Percentiles rank a stretch among this genome's conserved stretches.
phyloP scores from a whole-genome alignment of 305 asterid species.

The Rubia balearica region DNA sequence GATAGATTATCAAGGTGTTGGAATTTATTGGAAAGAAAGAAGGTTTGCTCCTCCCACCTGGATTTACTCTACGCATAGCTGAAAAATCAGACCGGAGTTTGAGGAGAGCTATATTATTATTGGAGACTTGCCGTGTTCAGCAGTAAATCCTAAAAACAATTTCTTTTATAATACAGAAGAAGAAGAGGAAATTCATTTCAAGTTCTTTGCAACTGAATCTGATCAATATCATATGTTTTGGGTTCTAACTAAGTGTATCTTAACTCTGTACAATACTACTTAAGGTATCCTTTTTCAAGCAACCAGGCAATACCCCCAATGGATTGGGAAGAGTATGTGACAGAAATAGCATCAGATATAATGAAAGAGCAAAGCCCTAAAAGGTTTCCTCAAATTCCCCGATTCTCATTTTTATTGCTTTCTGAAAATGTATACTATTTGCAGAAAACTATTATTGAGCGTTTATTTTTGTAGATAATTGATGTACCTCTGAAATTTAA shows the following conservation, averaged over 20 bases:
- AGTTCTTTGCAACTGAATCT: conserved; percentile 7
- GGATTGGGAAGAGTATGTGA: conserved; percentile 97
- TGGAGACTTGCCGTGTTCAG: conserved; percentile 94
- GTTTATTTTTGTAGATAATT: neutral
- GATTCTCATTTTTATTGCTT: neutral
- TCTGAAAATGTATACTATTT: neutral
- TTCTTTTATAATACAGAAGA: neutral
- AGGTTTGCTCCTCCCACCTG: conserved; percentile 70
- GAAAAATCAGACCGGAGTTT: conserved; percentile 83
- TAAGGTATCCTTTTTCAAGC: conserved; percentile 77
- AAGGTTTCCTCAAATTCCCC: conserved; percentile 40
- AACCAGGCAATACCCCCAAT: conserved; percentile 78
- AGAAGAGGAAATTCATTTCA: neutral
- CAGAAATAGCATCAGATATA: conserved; percentile 84
- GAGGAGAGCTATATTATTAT: conserved; percentile 82
- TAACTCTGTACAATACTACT: conserved; percentile 12
- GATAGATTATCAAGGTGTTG: conserved; percentile 64
- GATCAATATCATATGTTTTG: neutral
- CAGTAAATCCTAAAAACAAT: conserved; percentile 44
- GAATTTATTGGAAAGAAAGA: conserved; percentile 94
- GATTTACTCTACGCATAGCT: conserved; percentile 71
- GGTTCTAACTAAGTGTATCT: neutral
- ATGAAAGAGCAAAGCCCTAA: conserved; percentile 96
- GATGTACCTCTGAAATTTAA: neutral
- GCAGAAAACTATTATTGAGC: neutral